A percentile compares a stretch with the other conserved stretches of the same genome.
Evolutionary conservation across 2,329 filamentous ascomycete genomes (phyloP).

Genomic region (Fusarium oligoseptatum): DNA sequence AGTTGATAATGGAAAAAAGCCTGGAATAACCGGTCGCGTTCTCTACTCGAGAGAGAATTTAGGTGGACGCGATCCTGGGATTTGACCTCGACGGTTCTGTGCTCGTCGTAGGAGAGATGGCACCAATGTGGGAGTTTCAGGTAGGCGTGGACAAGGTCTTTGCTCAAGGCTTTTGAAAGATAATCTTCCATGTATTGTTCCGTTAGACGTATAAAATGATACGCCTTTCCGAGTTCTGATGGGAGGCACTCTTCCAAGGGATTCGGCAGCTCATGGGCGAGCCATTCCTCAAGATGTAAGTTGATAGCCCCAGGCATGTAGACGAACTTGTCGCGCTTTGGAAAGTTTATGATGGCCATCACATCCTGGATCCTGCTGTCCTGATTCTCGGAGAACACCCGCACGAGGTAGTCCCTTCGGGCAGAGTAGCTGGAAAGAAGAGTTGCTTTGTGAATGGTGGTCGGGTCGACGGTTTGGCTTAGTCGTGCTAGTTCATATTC

Average conservation of each 20-base stretch:
- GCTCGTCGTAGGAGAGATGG: slow-evolving; percentile 7
- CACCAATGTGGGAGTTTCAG: slow-evolving; percentile 7
- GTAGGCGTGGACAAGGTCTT: slow-evolving; percentile 1
- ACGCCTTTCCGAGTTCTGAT: neutral
- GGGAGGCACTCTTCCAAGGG: neutral
- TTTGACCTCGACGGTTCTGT: neutral
- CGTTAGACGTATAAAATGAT: neutral
- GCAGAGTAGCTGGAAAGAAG: neutral
- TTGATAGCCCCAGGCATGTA: neutral
- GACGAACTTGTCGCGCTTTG: neutral
- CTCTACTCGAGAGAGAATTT: neutral
- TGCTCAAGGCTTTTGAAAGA: slow-evolving; percentile 11
- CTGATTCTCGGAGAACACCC: neutral
- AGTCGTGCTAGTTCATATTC: neutral
- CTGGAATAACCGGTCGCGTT: neutral
- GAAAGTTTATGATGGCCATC: slow-evolving; percentile 10
- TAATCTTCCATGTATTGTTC: slow-evolving; percentile 20
- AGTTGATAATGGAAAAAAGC: slow-evolving; percentile 16
- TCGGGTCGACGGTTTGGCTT: neutral
- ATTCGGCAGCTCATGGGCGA: neutral
- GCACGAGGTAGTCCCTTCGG: neutral
- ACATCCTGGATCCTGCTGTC: slow-evolving; percentile 2
- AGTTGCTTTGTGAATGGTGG: neutral
- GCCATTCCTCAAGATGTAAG: neutral
- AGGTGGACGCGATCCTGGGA: neutral